A percentile compares a stretch with the other conserved stretches of the same genome.
These are phyloP conservation scores for Rhizoclosmatium globosum DNA, from an alignment of 192 early-diverging fungal genomes.

Conservation along the genomic window DNA sequence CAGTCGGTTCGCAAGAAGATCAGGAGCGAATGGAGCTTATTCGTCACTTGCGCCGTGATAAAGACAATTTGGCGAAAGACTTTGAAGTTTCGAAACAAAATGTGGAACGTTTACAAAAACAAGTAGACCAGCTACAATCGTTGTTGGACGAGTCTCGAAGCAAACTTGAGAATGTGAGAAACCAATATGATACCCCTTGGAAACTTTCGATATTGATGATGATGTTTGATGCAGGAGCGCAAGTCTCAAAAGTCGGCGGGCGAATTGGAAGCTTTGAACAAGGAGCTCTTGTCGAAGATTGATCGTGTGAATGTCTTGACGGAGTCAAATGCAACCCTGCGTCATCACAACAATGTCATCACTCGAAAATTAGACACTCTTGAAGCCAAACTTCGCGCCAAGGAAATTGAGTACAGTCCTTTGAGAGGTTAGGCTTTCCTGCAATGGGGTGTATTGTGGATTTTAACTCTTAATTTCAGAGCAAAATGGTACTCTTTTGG, in stretches of 20 bases:
- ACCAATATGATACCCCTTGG: neutral
- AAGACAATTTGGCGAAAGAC: conserved; percentile 74
- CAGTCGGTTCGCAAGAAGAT: neutral
- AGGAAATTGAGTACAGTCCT: conserved; percentile 57
- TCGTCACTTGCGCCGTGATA: conserved; percentile 74
- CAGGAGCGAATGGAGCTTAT: conserved; percentile 59
- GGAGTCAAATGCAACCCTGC: conserved; percentile 80
- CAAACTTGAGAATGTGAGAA: conserved; percentile 55
- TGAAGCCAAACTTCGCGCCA: conserved; percentile 46
- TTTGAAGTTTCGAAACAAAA: conserved; percentile 76
- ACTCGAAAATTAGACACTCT: conserved; percentile 42
- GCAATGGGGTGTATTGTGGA: neutral
- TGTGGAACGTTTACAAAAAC: conserved; percentile 67
- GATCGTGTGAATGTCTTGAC: conserved; percentile 74
- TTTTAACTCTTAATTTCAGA: conserved; percentile 42
- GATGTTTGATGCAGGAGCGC: conserved; percentile 45
- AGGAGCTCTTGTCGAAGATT: conserved; percentile 72
- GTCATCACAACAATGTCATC: conserved; percentile 63
- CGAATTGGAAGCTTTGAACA: conserved; percentile 63
- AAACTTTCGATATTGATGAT: neutral
- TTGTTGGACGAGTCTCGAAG: conserved; percentile 73
- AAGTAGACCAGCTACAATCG: conserved; percentile 67
- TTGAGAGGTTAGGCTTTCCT: conserved; percentile 46
- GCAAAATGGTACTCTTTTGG: conserved; percentile 64
- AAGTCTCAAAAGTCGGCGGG: conserved; percentile 48